phyloP scores from a whole-genome alignment of 2,329 filamentous ascomycete genomes.

The Raffaelea deltoideospora region DNA sequence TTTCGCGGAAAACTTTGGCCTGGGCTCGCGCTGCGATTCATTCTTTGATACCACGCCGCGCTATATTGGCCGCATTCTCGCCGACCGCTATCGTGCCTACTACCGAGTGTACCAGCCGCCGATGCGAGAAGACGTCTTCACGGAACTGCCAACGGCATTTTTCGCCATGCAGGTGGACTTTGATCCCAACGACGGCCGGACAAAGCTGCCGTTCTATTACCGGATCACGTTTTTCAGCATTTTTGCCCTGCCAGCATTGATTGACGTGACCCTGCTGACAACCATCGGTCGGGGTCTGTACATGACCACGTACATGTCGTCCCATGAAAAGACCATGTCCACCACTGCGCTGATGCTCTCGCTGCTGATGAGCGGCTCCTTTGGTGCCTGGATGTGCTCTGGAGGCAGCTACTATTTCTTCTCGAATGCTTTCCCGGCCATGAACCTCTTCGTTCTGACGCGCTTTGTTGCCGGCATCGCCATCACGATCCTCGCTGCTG shows the following conservation, averaged over 20 bases:
- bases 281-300: constrained; percentile 38
- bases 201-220: constrained; percentile 28
- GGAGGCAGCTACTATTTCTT: constrained; percentile 39
- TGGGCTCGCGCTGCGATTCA: constrained; percentile 39
- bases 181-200: constrained; percentile 27
- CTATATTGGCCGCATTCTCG: constrained; percentile 19
- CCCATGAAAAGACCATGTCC: constrained; percentile 28
- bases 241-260: constrained; percentile 39
- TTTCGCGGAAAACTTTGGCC: constrained; percentile 39
- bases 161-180: constrained; percentile 36
- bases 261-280: constrained; percentile 38
- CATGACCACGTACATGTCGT: constrained; percentile 31
- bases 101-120: constrained; percentile 9
- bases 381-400: constrained; percentile 40
- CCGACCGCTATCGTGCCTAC: constrained; percentile 10
- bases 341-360: constrained; percentile 38
- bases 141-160: constrained; percentile 33
- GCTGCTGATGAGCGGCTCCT: constrained; percentile 34
- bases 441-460: constrained; percentile 11
- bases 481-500: constrained; percentile 7
- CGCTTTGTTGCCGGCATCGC: constrained; percentile 25
- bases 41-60: constrained; percentile 36
- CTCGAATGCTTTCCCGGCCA: constrained; percentile 12
- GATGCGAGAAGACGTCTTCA: constrained; percentile 22
- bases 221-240: constrained; percentile 36